Evolutionary conservation across 2,329 filamentous ascomycete genomes (phyloP).

Genomic region (Fusarium lateritium): DNA sequence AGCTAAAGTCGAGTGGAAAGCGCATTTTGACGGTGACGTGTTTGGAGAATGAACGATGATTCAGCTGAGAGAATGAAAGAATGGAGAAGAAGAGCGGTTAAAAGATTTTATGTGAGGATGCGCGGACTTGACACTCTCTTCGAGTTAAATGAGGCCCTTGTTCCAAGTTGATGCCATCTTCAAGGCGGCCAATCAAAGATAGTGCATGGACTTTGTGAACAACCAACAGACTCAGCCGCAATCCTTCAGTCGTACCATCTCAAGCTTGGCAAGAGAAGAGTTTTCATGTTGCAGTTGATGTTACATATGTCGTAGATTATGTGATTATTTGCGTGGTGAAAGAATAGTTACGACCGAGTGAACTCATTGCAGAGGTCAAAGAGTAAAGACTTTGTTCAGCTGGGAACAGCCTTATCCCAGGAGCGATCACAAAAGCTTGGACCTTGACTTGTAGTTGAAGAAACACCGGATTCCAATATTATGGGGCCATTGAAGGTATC

Average conservation of each 20-base stretch:
- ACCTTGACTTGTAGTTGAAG: too few species aligned
- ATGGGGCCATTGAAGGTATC: too few species aligned
- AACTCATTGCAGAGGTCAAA: too few species aligned
- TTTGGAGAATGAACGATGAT: background rate
- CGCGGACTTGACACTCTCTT: conserved; percentile 3
- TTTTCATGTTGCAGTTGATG: background rate
- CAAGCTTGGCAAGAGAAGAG: background rate
- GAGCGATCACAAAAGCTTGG: too few species aligned
- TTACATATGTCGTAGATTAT: too few species aligned
- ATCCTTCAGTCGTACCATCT: background rate
- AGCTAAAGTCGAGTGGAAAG: background rate
- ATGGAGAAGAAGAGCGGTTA: background rate
- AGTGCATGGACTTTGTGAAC: background rate
- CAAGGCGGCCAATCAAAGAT: conserved; percentile 4
- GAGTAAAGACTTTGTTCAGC: too few species aligned
- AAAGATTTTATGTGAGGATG: conserved; percentile 1
- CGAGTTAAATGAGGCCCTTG: conserved; percentile 19
- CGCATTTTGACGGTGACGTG: background rate
- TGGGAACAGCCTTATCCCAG: too few species aligned
- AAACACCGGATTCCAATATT: too few species aligned
- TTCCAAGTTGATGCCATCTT: conserved; percentile 6
- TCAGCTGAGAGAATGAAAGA: background rate
- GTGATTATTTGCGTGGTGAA: too few species aligned
- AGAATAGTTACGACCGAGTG: too few species aligned
- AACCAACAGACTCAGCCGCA: background rate